These are phyloP conservation scores for Lagerstroemia speciosa DNA, from an alignment of 345 rosid genomes.

Conservation along the genomic window DNA sequence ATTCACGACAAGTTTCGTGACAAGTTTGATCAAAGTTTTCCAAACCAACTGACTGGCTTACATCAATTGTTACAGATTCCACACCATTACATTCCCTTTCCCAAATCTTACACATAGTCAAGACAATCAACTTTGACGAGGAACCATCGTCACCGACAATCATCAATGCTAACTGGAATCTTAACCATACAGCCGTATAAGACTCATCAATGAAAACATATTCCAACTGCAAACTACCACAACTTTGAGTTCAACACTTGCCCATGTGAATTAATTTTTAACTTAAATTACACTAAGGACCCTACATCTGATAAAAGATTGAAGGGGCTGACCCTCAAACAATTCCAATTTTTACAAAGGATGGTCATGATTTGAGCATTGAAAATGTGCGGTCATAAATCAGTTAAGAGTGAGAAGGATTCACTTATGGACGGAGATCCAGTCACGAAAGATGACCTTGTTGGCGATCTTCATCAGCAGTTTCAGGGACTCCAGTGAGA, in stretches of 20 bases:
- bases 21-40: background rate
- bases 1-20: background rate
- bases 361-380: background rate
- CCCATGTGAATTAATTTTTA: background rate
- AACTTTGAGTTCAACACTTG: background rate
- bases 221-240: background rate
- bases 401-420: background rate
- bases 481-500: slow-evolving; percentile 75
- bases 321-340: background rate
- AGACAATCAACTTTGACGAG: background rate
- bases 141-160: background rate
- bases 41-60: background rate
- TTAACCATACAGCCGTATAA: background rate
- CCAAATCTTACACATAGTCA: background rate
- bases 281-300: background rate
- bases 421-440: slow-evolving; percentile 11
- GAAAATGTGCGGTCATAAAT: background rate
- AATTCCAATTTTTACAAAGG: background rate
- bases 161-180: background rate
- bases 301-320: background rate
- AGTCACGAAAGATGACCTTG: slow-evolving; percentile 75
- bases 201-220: background rate
- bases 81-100: background rate
- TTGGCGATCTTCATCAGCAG: slow-evolving; percentile 71
- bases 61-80: background rate